phyloP scores from a whole-genome alignment of 306 rosid genomes.

The Malus sylvestris region DNA sequence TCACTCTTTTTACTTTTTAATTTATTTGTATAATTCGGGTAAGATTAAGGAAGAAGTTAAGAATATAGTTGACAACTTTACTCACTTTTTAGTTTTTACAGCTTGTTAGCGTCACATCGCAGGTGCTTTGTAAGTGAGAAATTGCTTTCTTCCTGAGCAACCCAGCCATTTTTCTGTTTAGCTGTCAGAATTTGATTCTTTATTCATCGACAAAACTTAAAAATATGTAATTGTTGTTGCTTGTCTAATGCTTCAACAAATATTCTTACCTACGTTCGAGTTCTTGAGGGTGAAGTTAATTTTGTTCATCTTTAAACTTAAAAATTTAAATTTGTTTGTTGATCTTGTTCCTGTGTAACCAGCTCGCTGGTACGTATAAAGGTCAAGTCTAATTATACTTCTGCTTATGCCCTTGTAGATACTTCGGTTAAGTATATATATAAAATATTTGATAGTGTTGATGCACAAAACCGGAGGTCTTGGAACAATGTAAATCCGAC shows the following conservation, averaged over 20 bases:
- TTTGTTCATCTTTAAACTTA: background rate
- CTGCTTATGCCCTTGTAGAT: no score
- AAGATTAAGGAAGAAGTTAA: background rate
- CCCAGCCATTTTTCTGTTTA: no score
- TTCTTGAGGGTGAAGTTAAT: background rate
- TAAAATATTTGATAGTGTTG: no score
- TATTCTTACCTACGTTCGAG: background rate
- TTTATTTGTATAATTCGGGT: background rate
- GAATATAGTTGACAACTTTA: background rate
- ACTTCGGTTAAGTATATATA: no score
- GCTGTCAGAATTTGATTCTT: background rate
- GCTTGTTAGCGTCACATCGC: background rate
- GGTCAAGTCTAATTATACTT: no score
- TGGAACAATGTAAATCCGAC: no score
- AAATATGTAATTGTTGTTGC: background rate
- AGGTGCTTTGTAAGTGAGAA: background rate
- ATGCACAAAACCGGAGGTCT: no score
- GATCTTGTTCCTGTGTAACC: background rate
- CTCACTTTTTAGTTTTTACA: background rate
- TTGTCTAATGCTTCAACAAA: background rate
- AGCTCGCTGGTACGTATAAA: no score
- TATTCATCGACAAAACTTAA: background rate
- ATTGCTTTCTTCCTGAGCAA: background rate
- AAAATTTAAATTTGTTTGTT: background rate
- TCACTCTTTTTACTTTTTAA: background rate